Base-by-base conservation (phyloP, 2,329 filamentous ascomycete genomes). In the Ophiostoma quercus region DNA sequence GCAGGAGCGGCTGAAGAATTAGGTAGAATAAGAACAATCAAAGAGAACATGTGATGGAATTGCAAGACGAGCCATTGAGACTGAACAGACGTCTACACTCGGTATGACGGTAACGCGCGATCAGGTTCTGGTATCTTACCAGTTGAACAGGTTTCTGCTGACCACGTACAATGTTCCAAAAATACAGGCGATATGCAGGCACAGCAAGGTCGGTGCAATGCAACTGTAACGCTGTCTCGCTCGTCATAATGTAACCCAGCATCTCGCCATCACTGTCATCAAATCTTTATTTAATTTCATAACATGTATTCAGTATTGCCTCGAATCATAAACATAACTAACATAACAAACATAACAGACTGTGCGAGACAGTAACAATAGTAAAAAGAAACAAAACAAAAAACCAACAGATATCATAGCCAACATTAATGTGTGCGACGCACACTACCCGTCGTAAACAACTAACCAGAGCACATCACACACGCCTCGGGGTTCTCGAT, bases 401-500 rank as follows among this genome's bases (percentile, higher is more conserved):
- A 63, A 54, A 1, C 25, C 57, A 47, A 14, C n/a, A 65, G n/a
- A 57, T 57, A 57, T 57, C 51, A 25, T 57, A 57, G 51, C 51
- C 51, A 4, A 39, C 51, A 57, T 57, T 57, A 57, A 25, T 3
- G n/a, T 57, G 51, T 25, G 7, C 51, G 2, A 57, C 12, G 25
- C 51, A 57, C 51, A 57, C 22, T 29, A 29, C 12, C 51, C 51
- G 8, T 57, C 51, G 6, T 34, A 60, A 60, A 29, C n/a, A 22
- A 22, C n/a, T 86, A 98, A 83, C 94, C 94, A 81, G 92, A 96
- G 88, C 95, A 99, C 95, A 99, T 98, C 74, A 97, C 79, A 79
- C 95, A 99, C 66, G 90, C 85, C 79, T 99, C 95, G 75, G 90
- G 92, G 84, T 98, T 97, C 78, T 98, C 94, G 79, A 99, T 98